Base-by-base conservation (phyloP, 164 flowering plant genomes). In the Aristolochia contorta region DNA sequence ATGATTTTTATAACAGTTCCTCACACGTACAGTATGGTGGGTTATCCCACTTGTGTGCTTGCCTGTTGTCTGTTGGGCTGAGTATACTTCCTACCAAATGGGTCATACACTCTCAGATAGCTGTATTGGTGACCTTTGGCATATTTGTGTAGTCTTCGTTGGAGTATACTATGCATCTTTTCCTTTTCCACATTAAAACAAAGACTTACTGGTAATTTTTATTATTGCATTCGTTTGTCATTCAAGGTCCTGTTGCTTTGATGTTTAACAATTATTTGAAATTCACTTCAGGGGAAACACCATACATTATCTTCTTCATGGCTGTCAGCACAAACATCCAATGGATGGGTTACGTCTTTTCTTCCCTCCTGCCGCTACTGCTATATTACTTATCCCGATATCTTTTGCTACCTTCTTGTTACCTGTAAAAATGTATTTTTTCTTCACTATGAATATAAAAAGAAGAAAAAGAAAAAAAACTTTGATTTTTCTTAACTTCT, bases 301-400 rank as follows among this genome's bases (percentile, higher is more conserved):
- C 21, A 7, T 76, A 8, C 98, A 93, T 76, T 93, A 87, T 77
- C 94, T 93, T 78, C 78, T 93, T 62, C 98, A 90, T 75, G 98
- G 98, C 55, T 93, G 94, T 76, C 98, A 93, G 64, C 98, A 93
- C 67, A 92, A 92, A 77, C 98, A 92, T 65, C 98, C 98, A 15
- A 87, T 85, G 93, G 98, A 92, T 79, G 85, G 85, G 32, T 71
- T 87, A 24, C 85, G 98, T 37, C 98, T 93, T 68, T 96, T 93
- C 61, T 93, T 93, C 64, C 97, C 97, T 63, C 98, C 98, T 58
- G 78, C 97, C 61, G 94, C 85, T 50, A 77, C 98, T 53, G 96
- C 97, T 67, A 59, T 87, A 60, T 74, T 93, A 13, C 75, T 60
- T 12, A 52, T 83, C 0, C 94, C 92, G 9, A 97, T 92, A 77